Conservation (phyloP, 192 early-diverging fungal species). For the Lunasporangiospora selenospora region DNA sequence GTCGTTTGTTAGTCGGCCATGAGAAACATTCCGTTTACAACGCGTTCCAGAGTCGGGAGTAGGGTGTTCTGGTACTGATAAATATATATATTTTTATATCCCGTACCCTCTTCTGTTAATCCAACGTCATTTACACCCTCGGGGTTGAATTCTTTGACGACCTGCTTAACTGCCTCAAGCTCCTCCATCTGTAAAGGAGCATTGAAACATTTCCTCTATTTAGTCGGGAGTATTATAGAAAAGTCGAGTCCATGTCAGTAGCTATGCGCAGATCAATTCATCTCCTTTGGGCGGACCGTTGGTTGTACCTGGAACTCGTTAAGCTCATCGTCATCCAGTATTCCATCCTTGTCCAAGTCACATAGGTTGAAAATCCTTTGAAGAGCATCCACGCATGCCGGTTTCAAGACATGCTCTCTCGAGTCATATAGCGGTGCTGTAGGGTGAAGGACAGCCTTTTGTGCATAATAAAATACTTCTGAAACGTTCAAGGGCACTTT, state of each 20-base stretch:
- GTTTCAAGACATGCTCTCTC: conserved; percentile 90
- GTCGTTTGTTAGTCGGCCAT: too few relatives aligned
- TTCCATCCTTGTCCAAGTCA: conserved; percentile 92
- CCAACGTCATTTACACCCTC: conserved; percentile 87
- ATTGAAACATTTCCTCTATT: conserved; percentile 96
- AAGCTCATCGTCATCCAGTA: conserved; percentile 92
- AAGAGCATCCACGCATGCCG: conserved; percentile 89
- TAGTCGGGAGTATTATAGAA: conserved; percentile 7
- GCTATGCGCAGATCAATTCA: too few relatives aligned
- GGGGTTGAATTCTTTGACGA: conserved; percentile 88
- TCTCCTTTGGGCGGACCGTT: too few relatives aligned
- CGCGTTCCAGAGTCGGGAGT: too few relatives aligned
- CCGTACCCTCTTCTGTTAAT: conserved; percentile 81
- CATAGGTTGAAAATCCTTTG: conserved; percentile 95
- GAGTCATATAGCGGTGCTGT: conserved; percentile 97
- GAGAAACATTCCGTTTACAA: too few relatives aligned
- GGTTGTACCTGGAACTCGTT: conserved; percentile 92
- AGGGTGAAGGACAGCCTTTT: conserved; percentile 98
- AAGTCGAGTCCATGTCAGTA: conserved; percentile 1
- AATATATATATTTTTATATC: background rate
- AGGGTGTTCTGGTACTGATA: too few relatives aligned
- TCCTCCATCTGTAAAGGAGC: conserved; percentile 95
- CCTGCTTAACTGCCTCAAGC: conserved; percentile 95
- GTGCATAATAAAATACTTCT: conserved; percentile 99
- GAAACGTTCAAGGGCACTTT: conserved; percentile 94